Base-by-base conservation (phyloP, 768 basidiomycete genomes). In the Amanita rubescens region DNA sequence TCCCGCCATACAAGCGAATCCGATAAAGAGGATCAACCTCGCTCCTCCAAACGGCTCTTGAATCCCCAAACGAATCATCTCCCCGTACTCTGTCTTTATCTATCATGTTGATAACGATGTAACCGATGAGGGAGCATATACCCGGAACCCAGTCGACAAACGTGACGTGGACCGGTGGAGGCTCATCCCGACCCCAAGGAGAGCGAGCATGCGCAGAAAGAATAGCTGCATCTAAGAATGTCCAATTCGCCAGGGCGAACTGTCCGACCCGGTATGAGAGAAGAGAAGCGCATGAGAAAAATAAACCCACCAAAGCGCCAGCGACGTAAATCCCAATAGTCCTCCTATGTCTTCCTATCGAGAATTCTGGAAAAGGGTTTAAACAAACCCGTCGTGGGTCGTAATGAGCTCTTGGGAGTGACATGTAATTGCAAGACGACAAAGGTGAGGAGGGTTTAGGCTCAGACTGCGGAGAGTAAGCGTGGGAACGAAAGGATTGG, bases 111-210 rank as follows among this genome's bases (percentile, higher is more conserved):
- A 95, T 83, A 68, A 96, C 76, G 57, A 97, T 69, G 77, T 94
- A 93, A 17, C 95, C 96, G 11, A 98, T 71, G 27, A 96, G 79
- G 6, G 91, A 92, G 69, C 87, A 93, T 60, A 98, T 82, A 19
- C 94, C 95, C 0, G 95, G 93, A n/a, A 96, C 74, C 96, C 96
- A 99, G 74, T 98, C 96, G 52, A 92, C 84, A 65, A 97, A 96
- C 11, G 79, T 73, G 66, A 99, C 90, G 62, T 92, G 92, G 0
- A 79, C 77, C 9, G 78, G 77, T 0, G 72, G 66, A 0, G 82
- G 79, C 5, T 85, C 77, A 2, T 87, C 86, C 3, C 84, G 77
- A 35, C 81, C 85, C 57, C 80, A 80, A 3, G 90, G 88, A 1
- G 89, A 71, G 51, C 80, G 81, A 0, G 92, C 90, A 61, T 95